Percentiles rank a stretch among this genome's conserved stretches.
These are phyloP conservation scores for Suillus fuscotomentosus DNA, from an alignment of 768 basidiomycete species.

Conservation along the genomic window DNA sequence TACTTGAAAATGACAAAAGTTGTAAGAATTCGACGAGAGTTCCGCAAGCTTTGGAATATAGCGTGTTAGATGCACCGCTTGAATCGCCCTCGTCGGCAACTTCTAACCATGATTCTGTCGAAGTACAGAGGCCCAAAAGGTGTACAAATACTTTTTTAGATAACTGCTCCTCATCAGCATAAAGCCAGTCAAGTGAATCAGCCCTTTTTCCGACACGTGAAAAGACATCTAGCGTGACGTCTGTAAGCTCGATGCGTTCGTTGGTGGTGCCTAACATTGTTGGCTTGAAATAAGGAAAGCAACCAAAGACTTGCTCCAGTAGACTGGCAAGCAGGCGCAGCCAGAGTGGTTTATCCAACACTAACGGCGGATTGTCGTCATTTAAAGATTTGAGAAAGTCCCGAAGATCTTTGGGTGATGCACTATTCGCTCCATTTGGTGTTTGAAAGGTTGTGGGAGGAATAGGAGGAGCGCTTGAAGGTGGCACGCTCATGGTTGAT, in stretches of 20 bases:
- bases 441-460: slow-evolving; percentile 31
- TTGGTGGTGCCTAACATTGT: slow-evolving; percentile 53
- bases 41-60: slow-evolving; percentile 47
- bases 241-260: slow-evolving; percentile 56
- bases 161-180: slow-evolving; percentile 41
- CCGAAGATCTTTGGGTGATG: slow-evolving; percentile 39
- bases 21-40: slow-evolving; percentile 47
- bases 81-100: slow-evolving; percentile 38
- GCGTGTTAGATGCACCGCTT: slow-evolving; percentile 42
- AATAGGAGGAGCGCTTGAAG: slow-evolving; percentile 19
- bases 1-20: neutral
- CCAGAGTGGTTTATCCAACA: slow-evolving; percentile 45
- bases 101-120: slow-evolving; percentile 60
- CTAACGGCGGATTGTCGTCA: slow-evolving; percentile 27
- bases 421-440: slow-evolving; percentile 21
- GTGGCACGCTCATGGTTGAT: slow-evolving; percentile 24
- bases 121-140: slow-evolving; percentile 52
- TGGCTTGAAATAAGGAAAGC: slow-evolving; percentile 53
- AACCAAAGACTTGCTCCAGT: slow-evolving; percentile 49
- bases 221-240: slow-evolving; percentile 54
- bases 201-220: slow-evolving; percentile 43
- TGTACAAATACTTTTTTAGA: slow-evolving; percentile 49
- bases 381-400: slow-evolving; percentile 41
- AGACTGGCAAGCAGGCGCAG: slow-evolving; percentile 48
- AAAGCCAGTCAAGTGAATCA: slow-evolving; percentile 44